phyloP scores from a whole-genome alignment of 2,329 filamentous ascomycete species.

The Diaporthe ampelina region DNA sequence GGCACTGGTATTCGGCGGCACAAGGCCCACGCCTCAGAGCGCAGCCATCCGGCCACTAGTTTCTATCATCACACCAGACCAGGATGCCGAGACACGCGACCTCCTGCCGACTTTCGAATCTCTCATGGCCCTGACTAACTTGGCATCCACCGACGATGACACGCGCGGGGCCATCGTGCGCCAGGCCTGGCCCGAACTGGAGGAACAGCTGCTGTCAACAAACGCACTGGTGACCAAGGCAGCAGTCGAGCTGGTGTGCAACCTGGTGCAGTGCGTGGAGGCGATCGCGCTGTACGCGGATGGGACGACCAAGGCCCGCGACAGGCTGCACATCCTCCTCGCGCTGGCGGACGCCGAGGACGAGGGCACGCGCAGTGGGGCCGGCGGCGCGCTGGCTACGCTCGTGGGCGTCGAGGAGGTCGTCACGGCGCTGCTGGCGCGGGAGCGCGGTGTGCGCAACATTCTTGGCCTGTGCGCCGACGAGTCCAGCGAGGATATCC shows the following conservation, averaged over 20 bases:
- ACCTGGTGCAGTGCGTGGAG: slow-evolving; percentile 80
- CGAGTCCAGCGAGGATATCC: slow-evolving; percentile 73
- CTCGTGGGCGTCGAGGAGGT: slow-evolving; percentile 84
- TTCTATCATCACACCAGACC: slow-evolving; percentile 78
- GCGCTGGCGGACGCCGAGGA: slow-evolving; percentile 92
- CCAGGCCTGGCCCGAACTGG: slow-evolving; percentile 79
- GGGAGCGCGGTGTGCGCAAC: slow-evolving; percentile 80
- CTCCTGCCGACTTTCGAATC: slow-evolving; percentile 92
- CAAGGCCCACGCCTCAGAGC: slow-evolving; percentile 78
- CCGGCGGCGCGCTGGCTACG: slow-evolving; percentile 89
- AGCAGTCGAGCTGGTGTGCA: slow-evolving; percentile 90
- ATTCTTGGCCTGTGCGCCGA: slow-evolving; percentile 86
- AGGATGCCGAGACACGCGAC: slow-evolving; percentile 75
- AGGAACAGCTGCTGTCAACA: slow-evolving; percentile 84
- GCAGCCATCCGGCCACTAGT: slow-evolving; percentile 88
- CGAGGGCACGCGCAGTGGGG: slow-evolving; percentile 81
- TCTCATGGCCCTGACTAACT: slow-evolving; percentile 92
- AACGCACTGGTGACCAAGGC: slow-evolving; percentile 86
- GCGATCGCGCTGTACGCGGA: slow-evolving; percentile 80
- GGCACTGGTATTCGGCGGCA: slow-evolving; percentile 83
- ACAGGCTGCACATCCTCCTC: slow-evolving; percentile 85
- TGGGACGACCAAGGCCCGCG: slow-evolving; percentile 74
- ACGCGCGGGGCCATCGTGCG: slow-evolving; percentile 79
- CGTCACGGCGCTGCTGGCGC: slow-evolving; percentile 77
- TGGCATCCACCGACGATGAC: slow-evolving; percentile 83